Percentiles rank a stretch among this genome's conserved stretches.
Evolutionary conservation across 1,284 basidiomycete species (phyloP).

Genomic region (Melampsora americana): DNA sequence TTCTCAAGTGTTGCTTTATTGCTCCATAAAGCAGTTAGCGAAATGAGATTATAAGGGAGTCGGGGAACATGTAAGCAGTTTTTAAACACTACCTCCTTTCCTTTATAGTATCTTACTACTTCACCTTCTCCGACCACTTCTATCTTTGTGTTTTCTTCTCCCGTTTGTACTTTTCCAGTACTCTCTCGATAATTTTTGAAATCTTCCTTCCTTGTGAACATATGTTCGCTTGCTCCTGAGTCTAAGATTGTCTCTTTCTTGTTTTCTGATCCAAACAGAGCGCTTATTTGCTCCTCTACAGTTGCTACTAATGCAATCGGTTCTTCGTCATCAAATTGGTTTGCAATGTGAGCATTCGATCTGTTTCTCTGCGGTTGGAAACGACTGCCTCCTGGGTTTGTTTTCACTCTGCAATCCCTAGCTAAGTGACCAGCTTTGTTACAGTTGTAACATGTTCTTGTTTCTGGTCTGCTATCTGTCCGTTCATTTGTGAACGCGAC

Average conservation of each 20-base stretch:
- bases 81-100: constrained; percentile 7
- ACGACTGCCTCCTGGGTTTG: neutral
- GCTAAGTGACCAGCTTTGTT: neutral
- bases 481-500: neutral
- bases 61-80: constrained; percentile 22
- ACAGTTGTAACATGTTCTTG: neutral
- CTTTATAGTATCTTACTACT: constrained; percentile 8
- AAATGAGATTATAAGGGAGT: constrained; percentile 30
- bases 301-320: neutral
- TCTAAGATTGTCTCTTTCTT: constrained; percentile 1
- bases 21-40: constrained; percentile 11
- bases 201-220: constrained; percentile 9
- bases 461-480: neutral
- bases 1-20: constrained; percentile 3
- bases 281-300: too few species aligned
- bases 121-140: constrained; percentile 16
- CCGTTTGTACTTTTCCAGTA: constrained; percentile 15
- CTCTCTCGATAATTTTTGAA: constrained; percentile 11
- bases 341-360: constrained; percentile 17
- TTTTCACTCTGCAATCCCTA: neutral
- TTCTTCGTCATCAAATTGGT: neutral
- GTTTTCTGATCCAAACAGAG: neutral
- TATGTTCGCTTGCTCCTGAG: neutral
- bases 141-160: constrained; percentile 18
- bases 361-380: neutral